Percentiles rank a stretch among this genome's conserved stretches.
phyloP scores from a whole-genome alignment of 2,329 filamentous ascomycete species.

The Aspergillus tanneri region DNA sequence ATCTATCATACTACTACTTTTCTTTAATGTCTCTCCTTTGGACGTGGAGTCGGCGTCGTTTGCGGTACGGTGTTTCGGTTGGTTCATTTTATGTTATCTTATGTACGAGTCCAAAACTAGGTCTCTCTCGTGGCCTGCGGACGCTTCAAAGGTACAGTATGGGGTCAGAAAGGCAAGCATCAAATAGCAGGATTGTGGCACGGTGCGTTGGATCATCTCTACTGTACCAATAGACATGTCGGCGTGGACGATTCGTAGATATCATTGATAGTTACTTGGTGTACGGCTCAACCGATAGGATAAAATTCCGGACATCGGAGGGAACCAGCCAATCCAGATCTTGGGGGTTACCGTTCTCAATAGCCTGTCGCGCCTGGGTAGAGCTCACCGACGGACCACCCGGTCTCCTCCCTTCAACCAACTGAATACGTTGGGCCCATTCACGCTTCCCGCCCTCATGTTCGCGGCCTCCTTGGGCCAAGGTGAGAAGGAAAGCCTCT shows the following conservation, averaged over 20 bases:
- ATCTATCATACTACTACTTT: not conserved
- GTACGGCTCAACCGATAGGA: conserved; percentile 36
- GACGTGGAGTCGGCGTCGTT: conserved; percentile 8
- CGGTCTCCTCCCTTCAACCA: conserved; percentile 40
- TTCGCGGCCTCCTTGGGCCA: conserved; percentile 41
- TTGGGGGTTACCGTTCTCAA: conserved; percentile 25
- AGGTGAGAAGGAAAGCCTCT: conserved; percentile 35
- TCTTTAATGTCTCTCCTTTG: not conserved
- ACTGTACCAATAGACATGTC: not conserved
- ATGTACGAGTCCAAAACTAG: not conserved
- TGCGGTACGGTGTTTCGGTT: conserved; percentile 5
- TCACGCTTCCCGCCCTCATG: conserved; percentile 39
- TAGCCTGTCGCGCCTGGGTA: conserved; percentile 42
- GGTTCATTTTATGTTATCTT: not conserved
- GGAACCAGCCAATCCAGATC: conserved; percentile 40
- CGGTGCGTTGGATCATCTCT: not conserved
- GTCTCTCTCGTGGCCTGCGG: not conserved
- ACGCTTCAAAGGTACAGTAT: not conserved
- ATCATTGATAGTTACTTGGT: conserved; percentile 7
- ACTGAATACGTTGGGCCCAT: conserved; percentile 44
- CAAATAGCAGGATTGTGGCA: not conserved
- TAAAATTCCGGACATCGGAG: conserved; percentile 32
- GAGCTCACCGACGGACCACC: conserved; percentile 44
- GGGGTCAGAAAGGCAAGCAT: not conserved
- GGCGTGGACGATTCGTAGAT: not conserved